A percentile compares a stretch with the other conserved stretches of the same genome.
phyloP scores from a whole-genome alignment of 148 eudicot genomes.

The Polygonum maritimum region DNA sequence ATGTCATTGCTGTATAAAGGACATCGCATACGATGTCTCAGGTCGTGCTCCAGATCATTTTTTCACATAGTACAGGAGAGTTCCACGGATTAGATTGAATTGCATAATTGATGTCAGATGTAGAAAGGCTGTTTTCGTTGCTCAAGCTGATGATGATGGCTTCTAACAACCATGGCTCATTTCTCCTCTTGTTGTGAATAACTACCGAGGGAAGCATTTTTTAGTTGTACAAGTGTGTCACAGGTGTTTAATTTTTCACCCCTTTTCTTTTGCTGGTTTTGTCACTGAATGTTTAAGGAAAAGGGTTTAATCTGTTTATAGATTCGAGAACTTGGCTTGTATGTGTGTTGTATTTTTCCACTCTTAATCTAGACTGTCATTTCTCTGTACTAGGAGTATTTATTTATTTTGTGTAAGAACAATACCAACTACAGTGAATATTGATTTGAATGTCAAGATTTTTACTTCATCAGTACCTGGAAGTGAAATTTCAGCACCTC shows the following conservation, averaged over 20 bases:
- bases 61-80: background rate
- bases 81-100: background rate
- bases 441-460: background rate
- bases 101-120: background rate
- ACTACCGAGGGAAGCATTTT: background rate
- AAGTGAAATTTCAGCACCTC: background rate
- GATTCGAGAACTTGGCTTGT: background rate
- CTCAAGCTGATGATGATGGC: constrained; percentile 8
- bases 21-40: background rate
- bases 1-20: background rate
- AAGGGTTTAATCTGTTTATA: background rate
- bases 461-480: no score
- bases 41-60: constrained; percentile 5
- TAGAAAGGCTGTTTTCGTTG: background rate
- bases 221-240: constrained; percentile 2
- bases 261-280: background rate
- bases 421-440: background rate
- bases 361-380: background rate
- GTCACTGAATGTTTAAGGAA: background rate
- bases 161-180: constrained; percentile 13
- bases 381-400: background rate
- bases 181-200: constrained; percentile 2
- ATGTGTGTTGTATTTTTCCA: background rate
- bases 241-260: background rate
- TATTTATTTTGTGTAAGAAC: background rate